Percentiles rank a stretch among this genome's conserved stretches.
Conservation (phyloP, 2,329 filamentous ascomycete species). For the Penicillium sp. region DNA sequence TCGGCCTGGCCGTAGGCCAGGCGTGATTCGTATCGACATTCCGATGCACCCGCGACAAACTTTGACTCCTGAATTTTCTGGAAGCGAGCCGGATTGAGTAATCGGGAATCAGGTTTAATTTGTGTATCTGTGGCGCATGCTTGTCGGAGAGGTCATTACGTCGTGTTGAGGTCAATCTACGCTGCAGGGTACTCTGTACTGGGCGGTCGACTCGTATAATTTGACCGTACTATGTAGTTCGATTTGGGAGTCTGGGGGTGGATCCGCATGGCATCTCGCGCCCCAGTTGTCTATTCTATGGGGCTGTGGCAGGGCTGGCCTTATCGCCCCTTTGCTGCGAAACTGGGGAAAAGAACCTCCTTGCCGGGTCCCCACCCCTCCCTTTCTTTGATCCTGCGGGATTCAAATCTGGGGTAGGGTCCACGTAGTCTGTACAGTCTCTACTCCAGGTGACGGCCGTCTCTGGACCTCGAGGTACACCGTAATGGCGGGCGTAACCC, state of each 20-base stretch:
- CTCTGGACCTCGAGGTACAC: no score
- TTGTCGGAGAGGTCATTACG: conserved; percentile 2
- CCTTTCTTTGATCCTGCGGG: neutral
- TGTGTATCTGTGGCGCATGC: conserved; percentile 2
- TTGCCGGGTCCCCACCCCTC: neutral
- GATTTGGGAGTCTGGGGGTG: conserved; percentile 5
- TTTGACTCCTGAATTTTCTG: neutral
- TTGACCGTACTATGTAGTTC: neutral
- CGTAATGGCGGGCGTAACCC: no score
- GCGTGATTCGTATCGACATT: neutral
- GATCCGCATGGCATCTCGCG: conserved; percentile 8
- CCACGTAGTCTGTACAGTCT: neutral
- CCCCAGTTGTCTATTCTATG: conserved; percentile 11
- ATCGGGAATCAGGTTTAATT: neutral
- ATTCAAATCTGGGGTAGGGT: conserved; percentile 14
- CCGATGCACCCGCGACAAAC: conserved; percentile 1
- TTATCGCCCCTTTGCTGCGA: conserved; percentile 1
- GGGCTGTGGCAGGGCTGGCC: conserved; percentile 3
- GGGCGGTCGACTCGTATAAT: neutral
- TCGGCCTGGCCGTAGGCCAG: neutral
- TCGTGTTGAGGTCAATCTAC: conserved; percentile 4
- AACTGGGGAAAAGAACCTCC: neutral
- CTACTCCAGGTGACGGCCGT: neutral
- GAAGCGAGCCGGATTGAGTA: neutral
- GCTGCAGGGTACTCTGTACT: no score